Base-by-base conservation (phyloP, 257 asterid species). In the Jasminum sambac region DNA sequence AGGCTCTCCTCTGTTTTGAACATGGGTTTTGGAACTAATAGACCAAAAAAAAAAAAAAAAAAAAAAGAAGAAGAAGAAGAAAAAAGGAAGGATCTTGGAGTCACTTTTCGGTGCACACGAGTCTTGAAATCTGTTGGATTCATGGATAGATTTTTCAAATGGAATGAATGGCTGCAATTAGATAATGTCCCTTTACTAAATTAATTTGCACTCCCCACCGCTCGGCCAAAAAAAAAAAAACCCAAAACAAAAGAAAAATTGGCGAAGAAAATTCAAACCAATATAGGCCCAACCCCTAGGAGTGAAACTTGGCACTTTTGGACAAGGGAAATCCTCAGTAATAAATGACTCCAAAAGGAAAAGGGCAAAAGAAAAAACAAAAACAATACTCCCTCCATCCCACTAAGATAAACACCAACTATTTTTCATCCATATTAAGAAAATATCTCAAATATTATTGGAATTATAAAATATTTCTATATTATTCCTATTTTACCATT, bases 301-400 rank as follows among this genome's bases (percentile, higher is more conserved):
- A 72, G 14, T 26, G 43, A 41, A 50, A 75, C 11, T 14, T 38
- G n/a, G 70, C 77, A 72, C 67, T 63, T 76, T 55, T 73, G 6
- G 43, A 60, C 19, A 9, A 48, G 34, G 42, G 30, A 72, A 71
- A 71, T 60, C 36, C 21, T 63, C 23, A 65, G 11, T 23, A 39
- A 55, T 23, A 39, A 55, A n/a, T 68, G 61, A 46, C 17, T 16
- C 24, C 41, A 40, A 78, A 78, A 77, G 64, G 38, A 42, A 48
- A 74, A 77, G 76, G 52, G 75, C 62, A 39, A 68, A 70, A 58
- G 43, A 40, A 26, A 59, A 67, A 62, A 24, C 3, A 10, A n/a
- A 58, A 37, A 44, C 50, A 60, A 70, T 44, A n/a, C n/a, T n/a
- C n/a, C n/a, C n/a, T n/a, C n/a, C n/a, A n/a, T n/a, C n/a, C n/a